Conservation (phyloP, 192 early-diverging fungal genomes). For the Chytriomyces sp. region DNA sequence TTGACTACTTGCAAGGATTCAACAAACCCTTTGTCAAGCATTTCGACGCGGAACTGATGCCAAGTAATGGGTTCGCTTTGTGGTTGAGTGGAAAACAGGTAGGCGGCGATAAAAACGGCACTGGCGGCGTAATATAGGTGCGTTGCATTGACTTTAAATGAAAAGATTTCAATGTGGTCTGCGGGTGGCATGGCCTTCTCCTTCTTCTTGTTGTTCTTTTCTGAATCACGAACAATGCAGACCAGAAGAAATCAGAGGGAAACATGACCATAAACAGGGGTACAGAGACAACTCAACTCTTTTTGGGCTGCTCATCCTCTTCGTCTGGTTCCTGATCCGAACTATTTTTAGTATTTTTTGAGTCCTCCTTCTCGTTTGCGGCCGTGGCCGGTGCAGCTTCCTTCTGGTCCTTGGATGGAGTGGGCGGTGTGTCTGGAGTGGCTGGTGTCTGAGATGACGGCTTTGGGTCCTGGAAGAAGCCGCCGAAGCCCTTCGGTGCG, state of each 20-base stretch:
- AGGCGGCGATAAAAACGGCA: conserved; percentile 6
- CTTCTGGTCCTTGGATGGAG: not conserved
- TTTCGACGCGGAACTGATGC: conserved; percentile 87
- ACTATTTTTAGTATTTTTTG: conserved; percentile 1
- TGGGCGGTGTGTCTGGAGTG: not conserved
- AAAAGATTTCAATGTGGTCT: conserved; percentile 30
- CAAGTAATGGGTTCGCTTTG: conserved; percentile 76
- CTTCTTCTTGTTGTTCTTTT: conserved; percentile 4
- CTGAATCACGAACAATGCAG: not conserved
- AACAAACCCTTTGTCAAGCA: conserved; percentile 89
- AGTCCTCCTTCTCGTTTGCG: not conserved
- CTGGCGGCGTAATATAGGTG: conserved; percentile 21
- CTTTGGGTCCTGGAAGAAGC: conserved; percentile 56
- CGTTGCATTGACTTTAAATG: conserved; percentile 15
- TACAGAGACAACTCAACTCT: not conserved
- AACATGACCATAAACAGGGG: not conserved
- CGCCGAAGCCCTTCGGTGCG: conserved; percentile 73
- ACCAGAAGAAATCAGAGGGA: not conserved
- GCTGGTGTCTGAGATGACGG: not conserved
- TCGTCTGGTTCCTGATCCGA: conserved; percentile 19
- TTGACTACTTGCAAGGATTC: conserved; percentile 90
- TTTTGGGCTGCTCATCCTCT: conserved; percentile 12
- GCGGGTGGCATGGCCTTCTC: not conserved
- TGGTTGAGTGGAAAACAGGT: conserved; percentile 26
- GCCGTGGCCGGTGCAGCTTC: not conserved